A percentile compares a stretch with the other conserved stretches of the same genome.
These are phyloP conservation scores for Aspergillus ochraceus DNA, from an alignment of 2,329 filamentous ascomycete species.

Conservation along the genomic window DNA sequence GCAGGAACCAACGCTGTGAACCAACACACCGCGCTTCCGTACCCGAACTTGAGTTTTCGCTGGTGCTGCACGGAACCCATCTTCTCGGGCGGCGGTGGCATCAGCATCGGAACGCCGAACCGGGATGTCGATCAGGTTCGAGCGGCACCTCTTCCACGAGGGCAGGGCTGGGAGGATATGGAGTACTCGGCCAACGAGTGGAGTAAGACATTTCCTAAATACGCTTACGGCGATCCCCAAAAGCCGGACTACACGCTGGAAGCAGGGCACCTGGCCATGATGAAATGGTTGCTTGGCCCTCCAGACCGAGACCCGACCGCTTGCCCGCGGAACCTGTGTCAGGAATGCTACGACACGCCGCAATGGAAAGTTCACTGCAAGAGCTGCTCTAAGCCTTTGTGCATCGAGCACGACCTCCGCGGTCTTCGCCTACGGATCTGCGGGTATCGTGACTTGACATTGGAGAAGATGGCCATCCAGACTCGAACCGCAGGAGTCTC, in stretches of 20 bases:
- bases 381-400: constrained; percentile 57
- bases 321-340: constrained; percentile 58
- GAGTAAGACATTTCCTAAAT: constrained; percentile 41
- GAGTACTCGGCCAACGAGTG: constrained; percentile 49
- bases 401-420: constrained; percentile 61
- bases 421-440: constrained; percentile 58
- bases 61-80: constrained; percentile 63
- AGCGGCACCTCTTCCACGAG: constrained; percentile 57
- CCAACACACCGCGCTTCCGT: constrained; percentile 35
- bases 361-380: constrained; percentile 62
- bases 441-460: constrained; percentile 55
- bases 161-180: constrained; percentile 56
- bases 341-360: constrained; percentile 58
- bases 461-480: constrained; percentile 48
- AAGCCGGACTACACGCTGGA: constrained; percentile 41
- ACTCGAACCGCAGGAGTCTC: constrained; percentile 21
- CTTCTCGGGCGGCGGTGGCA: constrained; percentile 60
- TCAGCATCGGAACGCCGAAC: constrained; percentile 56
- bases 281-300: constrained; percentile 50
- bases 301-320: constrained; percentile 47
- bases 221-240: constrained; percentile 41
- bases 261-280: constrained; percentile 43
- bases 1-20: constrained; percentile 34
- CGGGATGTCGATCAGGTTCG: constrained; percentile 57
- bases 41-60: constrained; percentile 55